A percentile compares a stretch with the other conserved stretches of the same genome.
Conservation (phyloP, 2,329 filamentous ascomycete species). For the Sclerotiophoma versabilis region DNA sequence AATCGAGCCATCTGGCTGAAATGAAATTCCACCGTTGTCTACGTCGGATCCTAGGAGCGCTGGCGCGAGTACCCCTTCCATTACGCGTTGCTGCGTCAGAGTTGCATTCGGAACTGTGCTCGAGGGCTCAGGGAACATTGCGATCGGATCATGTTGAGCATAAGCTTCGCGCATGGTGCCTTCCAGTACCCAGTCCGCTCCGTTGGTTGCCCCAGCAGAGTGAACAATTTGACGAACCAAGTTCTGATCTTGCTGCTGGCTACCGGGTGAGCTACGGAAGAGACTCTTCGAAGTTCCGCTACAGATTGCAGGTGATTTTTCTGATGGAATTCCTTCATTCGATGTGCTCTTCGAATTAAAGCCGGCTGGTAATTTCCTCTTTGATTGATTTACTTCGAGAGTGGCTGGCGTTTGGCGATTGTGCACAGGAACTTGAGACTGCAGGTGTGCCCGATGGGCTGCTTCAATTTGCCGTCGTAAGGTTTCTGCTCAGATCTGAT, state of each 20-base stretch:
- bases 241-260: not conserved
- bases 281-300: conserved; percentile 17
- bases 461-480: conserved; percentile 25
- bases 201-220: not conserved
- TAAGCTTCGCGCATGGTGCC: conserved; percentile 48
- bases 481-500: conserved; percentile 1
- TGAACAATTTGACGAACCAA: not conserved
- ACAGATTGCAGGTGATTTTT: conserved; percentile 16
- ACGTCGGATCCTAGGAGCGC: conserved; percentile 32
- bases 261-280: conserved; percentile 10
- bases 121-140: conserved; percentile 51
- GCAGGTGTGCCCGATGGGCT: conserved; percentile 37
- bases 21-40: conserved; percentile 19
- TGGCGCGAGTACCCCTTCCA: conserved; percentile 44
- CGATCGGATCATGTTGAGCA: conserved; percentile 48
- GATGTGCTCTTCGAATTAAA: not conserved
- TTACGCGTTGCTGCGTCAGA: conserved; percentile 50
- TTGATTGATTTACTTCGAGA: not conserved
- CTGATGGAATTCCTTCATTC: not conserved
- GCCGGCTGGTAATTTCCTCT: not conserved
- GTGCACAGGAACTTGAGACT: conserved; percentile 12
- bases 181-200: conserved; percentile 32
- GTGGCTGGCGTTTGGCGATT: conserved; percentile 7
- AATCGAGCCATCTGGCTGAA: conserved; percentile 40
- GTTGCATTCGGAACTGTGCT: conserved; percentile 54